Evolutionary conservation across 805 yeast species (phyloP).

Genomic region (Myxozyma udenii): DNA sequence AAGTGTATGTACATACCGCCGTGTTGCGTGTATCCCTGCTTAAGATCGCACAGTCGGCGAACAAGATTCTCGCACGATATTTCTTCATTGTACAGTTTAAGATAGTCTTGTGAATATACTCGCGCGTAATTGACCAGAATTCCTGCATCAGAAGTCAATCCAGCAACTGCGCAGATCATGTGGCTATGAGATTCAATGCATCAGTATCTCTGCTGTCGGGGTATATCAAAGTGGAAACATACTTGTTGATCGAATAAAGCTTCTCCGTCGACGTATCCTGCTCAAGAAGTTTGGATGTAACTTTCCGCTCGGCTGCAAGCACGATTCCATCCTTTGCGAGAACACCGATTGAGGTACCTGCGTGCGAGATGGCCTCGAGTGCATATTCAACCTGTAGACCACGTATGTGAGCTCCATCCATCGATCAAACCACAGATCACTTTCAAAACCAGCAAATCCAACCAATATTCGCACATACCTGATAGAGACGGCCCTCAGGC

Average conservation of each 20-base stretch:
- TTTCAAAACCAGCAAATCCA: neutral
- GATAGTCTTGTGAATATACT: slow-evolving; percentile 73
- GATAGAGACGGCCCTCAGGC: slow-evolving; percentile 97
- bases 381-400: slow-evolving; percentile 77
- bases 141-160: slow-evolving; percentile 95
- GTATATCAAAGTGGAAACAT: slow-evolving; percentile 32
- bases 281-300: slow-evolving; percentile 86
- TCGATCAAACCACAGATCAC: neutral
- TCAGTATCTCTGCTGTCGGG: neutral
- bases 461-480: slow-evolving; percentile 45
- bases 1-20: slow-evolving; percentile 53
- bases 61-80: slow-evolving; percentile 92
- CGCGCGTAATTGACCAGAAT: slow-evolving; percentile 87
- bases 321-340: slow-evolving; percentile 84
- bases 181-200: slow-evolving; percentile 39
- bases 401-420: neutral
- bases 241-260: slow-evolving; percentile 76
- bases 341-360: slow-evolving; percentile 79
- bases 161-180: slow-evolving; percentile 93
- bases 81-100: slow-evolving; percentile 84
- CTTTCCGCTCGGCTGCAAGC: slow-evolving; percentile 93
- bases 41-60: slow-evolving; percentile 82
- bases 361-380: slow-evolving; percentile 80
- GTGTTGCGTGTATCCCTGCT: slow-evolving; percentile 97
- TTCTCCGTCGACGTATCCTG: slow-evolving; percentile 93